Evolutionary conservation across 352 stramenopile species (phyloP).

Genomic region (Phytophthora niederhauseri): DNA sequence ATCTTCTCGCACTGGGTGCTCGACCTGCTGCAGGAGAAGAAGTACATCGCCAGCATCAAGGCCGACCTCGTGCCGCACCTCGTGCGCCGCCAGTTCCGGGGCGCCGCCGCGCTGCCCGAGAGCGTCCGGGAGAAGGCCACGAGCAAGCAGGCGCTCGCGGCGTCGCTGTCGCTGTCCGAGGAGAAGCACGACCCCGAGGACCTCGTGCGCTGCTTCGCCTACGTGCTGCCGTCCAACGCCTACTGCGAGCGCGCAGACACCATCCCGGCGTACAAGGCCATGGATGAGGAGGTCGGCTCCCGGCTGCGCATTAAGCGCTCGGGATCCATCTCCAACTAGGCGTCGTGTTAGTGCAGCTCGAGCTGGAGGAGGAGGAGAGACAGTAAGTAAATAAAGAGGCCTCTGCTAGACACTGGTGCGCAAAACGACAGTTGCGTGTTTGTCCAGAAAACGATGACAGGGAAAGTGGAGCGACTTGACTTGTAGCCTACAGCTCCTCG

Average conservation of each 20-base stretch:
- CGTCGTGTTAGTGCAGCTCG: slow-evolving; percentile 15
- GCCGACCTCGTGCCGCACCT: slow-evolving; percentile 80
- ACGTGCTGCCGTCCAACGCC: slow-evolving; percentile 70
- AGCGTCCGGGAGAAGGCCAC: slow-evolving; percentile 61
- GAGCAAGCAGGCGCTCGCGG: slow-evolving; percentile 61
- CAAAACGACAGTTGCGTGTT: slow-evolving; percentile 5
- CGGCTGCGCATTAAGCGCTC: slow-evolving; percentile 68
- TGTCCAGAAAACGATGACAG: slow-evolving; percentile 11
- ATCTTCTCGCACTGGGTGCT: slow-evolving; percentile 88
- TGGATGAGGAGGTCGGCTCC: slow-evolving; percentile 76
- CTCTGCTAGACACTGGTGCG: slow-evolving; percentile 11
- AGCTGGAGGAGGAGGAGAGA: slow-evolving; percentile 3
- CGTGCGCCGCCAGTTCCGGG: slow-evolving; percentile 80
- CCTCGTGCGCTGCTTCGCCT: slow-evolving; percentile 77
- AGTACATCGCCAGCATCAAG: slow-evolving; percentile 88
- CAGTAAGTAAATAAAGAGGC: slow-evolving; percentile 34
- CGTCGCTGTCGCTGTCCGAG: slow-evolving; percentile 64
- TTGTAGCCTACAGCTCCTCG: slow-evolving; percentile 34
- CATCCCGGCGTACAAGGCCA: slow-evolving; percentile 71
- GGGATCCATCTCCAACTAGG: slow-evolving; percentile 54
- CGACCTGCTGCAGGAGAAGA: slow-evolving; percentile 79
- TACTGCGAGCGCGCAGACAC: slow-evolving; percentile 87
- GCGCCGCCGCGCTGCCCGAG: slow-evolving; percentile 55
- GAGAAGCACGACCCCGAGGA: slow-evolving; percentile 63
- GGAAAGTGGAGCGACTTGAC: not conserved